Evolutionary conservation across 2,329 filamentous ascomycete genomes (phyloP).

Genomic region (Trichoderma citrinoviride): DNA sequence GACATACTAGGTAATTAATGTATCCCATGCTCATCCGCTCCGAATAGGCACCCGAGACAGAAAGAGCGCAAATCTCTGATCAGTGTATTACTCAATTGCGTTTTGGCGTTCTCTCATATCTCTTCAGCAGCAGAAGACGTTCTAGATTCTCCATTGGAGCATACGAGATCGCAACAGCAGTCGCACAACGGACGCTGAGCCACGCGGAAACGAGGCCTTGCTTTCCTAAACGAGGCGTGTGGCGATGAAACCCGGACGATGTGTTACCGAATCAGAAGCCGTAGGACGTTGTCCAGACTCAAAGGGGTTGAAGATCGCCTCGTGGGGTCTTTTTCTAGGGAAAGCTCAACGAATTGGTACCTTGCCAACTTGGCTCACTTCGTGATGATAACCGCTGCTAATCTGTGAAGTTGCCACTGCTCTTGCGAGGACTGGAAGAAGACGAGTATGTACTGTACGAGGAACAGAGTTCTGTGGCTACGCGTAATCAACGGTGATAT

Average conservation of each 20-base stretch:
- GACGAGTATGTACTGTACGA: too few relatives aligned
- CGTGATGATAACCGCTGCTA: too few relatives aligned
- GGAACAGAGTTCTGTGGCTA: background rate
- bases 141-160: background rate
- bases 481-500: background rate
- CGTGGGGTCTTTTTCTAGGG: background rate
- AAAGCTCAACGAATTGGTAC: background rate
- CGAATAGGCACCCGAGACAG: background rate
- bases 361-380: too few relatives aligned
- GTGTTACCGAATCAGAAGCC: background rate
- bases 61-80: too few relatives aligned
- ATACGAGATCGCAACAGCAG: background rate
- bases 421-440: too few relatives aligned
- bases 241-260: background rate
- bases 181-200: conserved; percentile 5
- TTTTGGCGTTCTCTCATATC: too few relatives aligned
- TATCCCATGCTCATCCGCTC: background rate
- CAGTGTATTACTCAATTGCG: too few relatives aligned
- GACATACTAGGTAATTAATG: background rate
- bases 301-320: background rate
- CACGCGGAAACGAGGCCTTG: background rate
- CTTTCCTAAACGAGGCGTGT: background rate
- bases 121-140: too few relatives aligned
- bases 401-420: background rate
- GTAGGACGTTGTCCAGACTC: background rate